Conservation (phyloP, 2,329 filamentous ascomycete genomes). For the Ceratocystis papillata region DNA sequence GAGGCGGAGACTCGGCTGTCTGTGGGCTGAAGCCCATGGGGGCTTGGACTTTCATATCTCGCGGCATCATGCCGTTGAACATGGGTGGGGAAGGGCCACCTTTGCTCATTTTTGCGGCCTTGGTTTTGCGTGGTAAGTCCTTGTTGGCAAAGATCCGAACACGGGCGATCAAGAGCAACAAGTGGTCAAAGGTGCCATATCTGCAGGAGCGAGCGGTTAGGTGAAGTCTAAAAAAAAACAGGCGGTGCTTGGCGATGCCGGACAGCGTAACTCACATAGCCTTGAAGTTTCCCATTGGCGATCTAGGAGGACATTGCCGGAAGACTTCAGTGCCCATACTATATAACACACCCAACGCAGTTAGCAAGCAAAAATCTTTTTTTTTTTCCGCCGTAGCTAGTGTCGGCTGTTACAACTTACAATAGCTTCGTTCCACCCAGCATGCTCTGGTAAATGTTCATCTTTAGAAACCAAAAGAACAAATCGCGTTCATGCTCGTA, state of each 20-base stretch:
- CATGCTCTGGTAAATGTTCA: slow-evolving; percentile 85
- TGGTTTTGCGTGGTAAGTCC: slow-evolving; percentile 69
- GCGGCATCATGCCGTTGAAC: slow-evolving; percentile 48
- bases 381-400: not conserved
- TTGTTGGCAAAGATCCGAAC: slow-evolving; percentile 66
- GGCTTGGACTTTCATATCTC: slow-evolving; percentile 39
- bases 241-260: no score
- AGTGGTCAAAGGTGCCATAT: slow-evolving; percentile 80
- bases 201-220: slow-evolving; percentile 34
- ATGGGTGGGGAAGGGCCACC: slow-evolving; percentile 34
- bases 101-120: slow-evolving; percentile 37
- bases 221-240: not conserved
- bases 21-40: slow-evolving; percentile 48
- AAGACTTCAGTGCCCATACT: slow-evolving; percentile 72
- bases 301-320: slow-evolving; percentile 79
- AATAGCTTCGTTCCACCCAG: slow-evolving; percentile 75
- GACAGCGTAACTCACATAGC: slow-evolving; percentile 46
- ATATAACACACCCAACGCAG: slow-evolving; percentile 31
- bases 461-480: slow-evolving; percentile 93
- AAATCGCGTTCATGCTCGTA: slow-evolving; percentile 77
- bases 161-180: slow-evolving; percentile 70
- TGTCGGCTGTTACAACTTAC: slow-evolving; percentile 43
- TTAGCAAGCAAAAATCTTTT: not conserved
- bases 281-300: slow-evolving; percentile 63
- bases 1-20: slow-evolving; percentile 34